A percentile compares a stretch with the other conserved stretches of the same genome.
Conservation (phyloP, 2,329 filamentous ascomycete species). For the Neurospora sp. region DNA sequence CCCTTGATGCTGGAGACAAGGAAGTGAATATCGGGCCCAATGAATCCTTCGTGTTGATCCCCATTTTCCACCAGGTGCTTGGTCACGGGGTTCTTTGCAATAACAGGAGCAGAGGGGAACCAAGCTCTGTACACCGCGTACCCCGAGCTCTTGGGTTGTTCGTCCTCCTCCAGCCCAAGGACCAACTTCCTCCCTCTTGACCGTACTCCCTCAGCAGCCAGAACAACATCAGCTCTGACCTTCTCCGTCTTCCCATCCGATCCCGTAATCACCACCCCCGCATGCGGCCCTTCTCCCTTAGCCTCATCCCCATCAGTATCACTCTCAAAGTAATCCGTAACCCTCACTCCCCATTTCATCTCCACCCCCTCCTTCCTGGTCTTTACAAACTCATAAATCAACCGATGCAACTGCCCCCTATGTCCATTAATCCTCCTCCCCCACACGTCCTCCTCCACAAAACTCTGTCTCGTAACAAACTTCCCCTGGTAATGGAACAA, state of each 20-base stretch:
- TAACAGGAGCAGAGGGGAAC: conserved; percentile 30
- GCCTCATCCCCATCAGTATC: conserved; percentile 9
- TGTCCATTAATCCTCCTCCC: conserved; percentile 45
- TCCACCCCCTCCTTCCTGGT: conserved; percentile 31
- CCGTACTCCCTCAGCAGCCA: conserved; percentile 38
- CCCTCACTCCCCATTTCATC: conserved; percentile 34
- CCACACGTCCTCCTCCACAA: conserved; percentile 23
- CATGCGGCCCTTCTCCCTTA: conserved; percentile 16
- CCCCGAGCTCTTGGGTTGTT: conserved; percentile 31
- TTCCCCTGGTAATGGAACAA: conserved; percentile 38
- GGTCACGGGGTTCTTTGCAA: conserved; percentile 34
- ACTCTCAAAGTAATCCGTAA: conserved; percentile 39
- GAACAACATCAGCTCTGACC: conserved; percentile 31
- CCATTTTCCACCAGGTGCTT: conserved; percentile 36
- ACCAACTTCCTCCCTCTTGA: conserved; percentile 37
- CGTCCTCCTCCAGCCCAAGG: conserved; percentile 33
- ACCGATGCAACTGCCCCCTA: conserved; percentile 40
- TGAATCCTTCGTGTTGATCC: conserved; percentile 41
- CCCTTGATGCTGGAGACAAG: conserved; percentile 42
- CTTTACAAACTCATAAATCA: conserved; percentile 41
- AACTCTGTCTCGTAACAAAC: conserved; percentile 37
- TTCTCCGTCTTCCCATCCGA: conserved; percentile 21
- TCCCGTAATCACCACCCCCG: conserved; percentile 30
- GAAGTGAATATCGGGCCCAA: conserved; percentile 42
- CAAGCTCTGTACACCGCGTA: conserved; percentile 37